A percentile compares a stretch with the other conserved stretches of the same genome.
phyloP scores from a whole-genome alignment of 805 yeast genomes.

The Peterozyma xylosa region DNA sequence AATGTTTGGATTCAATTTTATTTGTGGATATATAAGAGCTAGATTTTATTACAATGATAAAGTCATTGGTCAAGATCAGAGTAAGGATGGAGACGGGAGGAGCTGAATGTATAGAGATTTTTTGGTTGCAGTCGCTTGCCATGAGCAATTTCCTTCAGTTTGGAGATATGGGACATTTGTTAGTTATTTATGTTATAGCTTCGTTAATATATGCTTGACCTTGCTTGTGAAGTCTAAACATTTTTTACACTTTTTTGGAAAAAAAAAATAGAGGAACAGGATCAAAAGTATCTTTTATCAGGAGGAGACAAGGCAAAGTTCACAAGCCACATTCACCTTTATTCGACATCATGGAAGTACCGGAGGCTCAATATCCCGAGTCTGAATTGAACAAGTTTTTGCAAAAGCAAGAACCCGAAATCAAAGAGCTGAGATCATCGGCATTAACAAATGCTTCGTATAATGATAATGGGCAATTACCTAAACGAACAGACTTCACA shows the following conservation, averaged over 20 bases:
- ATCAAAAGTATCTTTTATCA: background rate
- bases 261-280: background rate
- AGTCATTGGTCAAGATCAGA: background rate
- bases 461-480: slow-evolving; percentile 6
- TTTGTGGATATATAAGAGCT: slow-evolving; percentile 61
- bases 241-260: too few relatives aligned
- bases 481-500: background rate
- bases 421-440: background rate
- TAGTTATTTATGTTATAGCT: background rate
- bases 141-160: background rate
- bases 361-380: slow-evolving; percentile 22
- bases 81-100: too few relatives aligned
- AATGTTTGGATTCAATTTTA: slow-evolving; percentile 53
- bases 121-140: too few relatives aligned
- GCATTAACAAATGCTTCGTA: slow-evolving; percentile 8
- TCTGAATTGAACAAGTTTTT: slow-evolving; percentile 15
- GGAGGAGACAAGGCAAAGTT: background rate
- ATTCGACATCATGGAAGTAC: slow-evolving; percentile 8
- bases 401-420: background rate
- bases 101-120: too few relatives aligned
- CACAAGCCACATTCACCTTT: too few relatives aligned
- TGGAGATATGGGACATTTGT: background rate
- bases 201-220: background rate
- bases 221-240: background rate
- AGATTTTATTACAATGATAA: slow-evolving; percentile 35